Base-by-base conservation (phyloP, 2,329 filamentous ascomycete genomes). In the Cladosporium sp. region DNA sequence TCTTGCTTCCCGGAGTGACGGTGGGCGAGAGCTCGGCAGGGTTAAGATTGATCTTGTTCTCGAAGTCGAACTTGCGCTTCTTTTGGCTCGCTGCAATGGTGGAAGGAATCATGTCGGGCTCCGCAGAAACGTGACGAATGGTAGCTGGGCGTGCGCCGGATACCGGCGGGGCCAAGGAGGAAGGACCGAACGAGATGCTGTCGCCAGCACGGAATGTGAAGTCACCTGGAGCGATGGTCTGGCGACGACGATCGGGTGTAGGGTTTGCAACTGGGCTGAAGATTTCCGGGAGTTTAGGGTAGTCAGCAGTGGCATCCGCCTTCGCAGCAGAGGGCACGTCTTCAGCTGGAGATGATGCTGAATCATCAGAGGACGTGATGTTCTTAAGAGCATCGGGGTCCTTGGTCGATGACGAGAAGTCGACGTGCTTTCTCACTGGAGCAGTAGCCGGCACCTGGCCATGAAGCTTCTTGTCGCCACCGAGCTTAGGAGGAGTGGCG, bases 391-490 rank as follows among this genome's bases (percentile, higher is more conserved):
- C 65, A 11, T 76, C 71, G 11, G 73, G 73, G 66, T 67, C 77
- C 72, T 75, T 80, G 70, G 70, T 91, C 85, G 41, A 78, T 1
- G 89, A 89, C 0, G 90, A 92, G 73, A 96, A 97, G 60, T 91
- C 88, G 41, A 96, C 92, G 65, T 87, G 89, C 80, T 96, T 96
- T 77, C 88, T 91, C 28, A 88, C 85, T 36, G 88, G 88, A 8
- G 90, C 90, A 1, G 90, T 92, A 5, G 87, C 88, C 64, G 87
- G 79, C 30, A 76, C 75, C 3, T 81, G 75, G 66, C 44, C 32
- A 15, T 49, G 34, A 11, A 52, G 26, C 78, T 70, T 66, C 69
- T 70, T 52, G 47, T 70, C 32, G 8, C 57, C 66, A 44, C 64
- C 66, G 28, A 67, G 57, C 47, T 74, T 74, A 5, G 74, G 74